Percentiles rank a stretch among this genome's conserved stretches.
Conservation (phyloP, 2,329 filamentous ascomycete species). For the Botryotinia narcissicola region DNA sequence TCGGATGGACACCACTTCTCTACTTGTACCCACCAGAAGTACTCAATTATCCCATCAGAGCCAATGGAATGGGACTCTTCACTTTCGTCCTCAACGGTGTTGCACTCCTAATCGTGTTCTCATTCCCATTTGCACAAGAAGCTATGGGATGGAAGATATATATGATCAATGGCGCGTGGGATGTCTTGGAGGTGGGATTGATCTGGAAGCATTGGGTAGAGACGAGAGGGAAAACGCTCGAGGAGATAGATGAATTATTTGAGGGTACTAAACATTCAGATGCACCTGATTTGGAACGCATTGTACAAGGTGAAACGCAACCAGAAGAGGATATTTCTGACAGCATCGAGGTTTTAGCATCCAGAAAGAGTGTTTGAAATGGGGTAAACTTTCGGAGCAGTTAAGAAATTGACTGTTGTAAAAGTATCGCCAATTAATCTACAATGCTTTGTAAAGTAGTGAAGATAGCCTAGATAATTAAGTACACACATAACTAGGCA, state of each 20-base stretch:
- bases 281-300: constrained; percentile 24
- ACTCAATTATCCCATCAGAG: constrained; percentile 49
- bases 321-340: not conserved
- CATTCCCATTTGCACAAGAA: constrained; percentile 44
- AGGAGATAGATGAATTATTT: constrained; percentile 41
- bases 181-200: constrained; percentile 19
- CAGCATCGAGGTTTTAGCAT: not conserved
- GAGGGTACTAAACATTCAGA: constrained; percentile 32
- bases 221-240: constrained; percentile 40
- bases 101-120: constrained; percentile 42
- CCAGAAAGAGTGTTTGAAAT: not conserved
- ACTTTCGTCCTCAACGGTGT: constrained; percentile 37
- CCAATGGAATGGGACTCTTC: constrained; percentile 46
- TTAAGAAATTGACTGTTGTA: no score
- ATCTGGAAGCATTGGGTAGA: constrained; percentile 38
- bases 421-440: not conserved
- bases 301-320: constrained; percentile 4
- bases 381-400: not conserved
- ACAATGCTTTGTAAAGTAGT: not conserved
- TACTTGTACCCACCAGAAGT: constrained; percentile 51
- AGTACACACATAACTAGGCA: not conserved
- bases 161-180: constrained; percentile 43
- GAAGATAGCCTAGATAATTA: not conserved
- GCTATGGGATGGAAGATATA: constrained; percentile 49
- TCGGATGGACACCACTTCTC: constrained; percentile 51